Percentiles rank a stretch among this genome's conserved stretches.
Evolutionary conservation across 2,329 filamentous ascomycete species (phyloP).

Genomic region (Diaporthe sp.): DNA sequence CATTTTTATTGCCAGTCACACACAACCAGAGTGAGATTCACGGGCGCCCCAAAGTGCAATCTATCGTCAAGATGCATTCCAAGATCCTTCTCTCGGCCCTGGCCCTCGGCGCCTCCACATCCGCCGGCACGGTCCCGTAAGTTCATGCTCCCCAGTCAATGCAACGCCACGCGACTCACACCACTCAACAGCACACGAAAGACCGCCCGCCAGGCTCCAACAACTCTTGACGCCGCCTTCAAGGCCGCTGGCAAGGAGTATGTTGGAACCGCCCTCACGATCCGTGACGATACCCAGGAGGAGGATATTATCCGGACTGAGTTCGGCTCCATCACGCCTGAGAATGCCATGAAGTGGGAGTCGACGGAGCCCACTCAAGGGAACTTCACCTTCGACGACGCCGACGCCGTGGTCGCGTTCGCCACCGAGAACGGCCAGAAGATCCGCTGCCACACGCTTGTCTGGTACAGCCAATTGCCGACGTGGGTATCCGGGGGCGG

Average conservation of each 20-base stretch:
- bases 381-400: slow-evolving; percentile 66
- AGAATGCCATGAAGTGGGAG: slow-evolving; percentile 67
- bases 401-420: slow-evolving; percentile 59
- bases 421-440: slow-evolving; percentile 55
- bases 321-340: slow-evolving; percentile 68
- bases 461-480: slow-evolving; percentile 62
- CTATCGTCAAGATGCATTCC: slow-evolving; percentile 10
- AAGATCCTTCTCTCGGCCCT: slow-evolving; percentile 10
- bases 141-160: not conserved
- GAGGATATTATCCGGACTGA: slow-evolving; percentile 62
- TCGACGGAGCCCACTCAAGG: slow-evolving; percentile 66
- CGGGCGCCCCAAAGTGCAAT: not conserved
- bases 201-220: not conserved
- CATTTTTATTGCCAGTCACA: not conserved
- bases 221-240: slow-evolving; percentile 44
- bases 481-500: slow-evolving; percentile 60
- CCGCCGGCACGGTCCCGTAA: slow-evolving; percentile 27
- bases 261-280: slow-evolving; percentile 71
- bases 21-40: not conserved
- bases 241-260: slow-evolving; percentile 52
- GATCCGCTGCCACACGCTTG: slow-evolving; percentile 67
- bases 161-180: not conserved
- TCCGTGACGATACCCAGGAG: slow-evolving; percentile 63
- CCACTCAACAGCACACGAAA: not conserved
- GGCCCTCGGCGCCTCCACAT: slow-evolving; percentile 13